phyloP scores from a whole-genome alignment of 345 rosid species.

The Lepidium africanum region DNA sequence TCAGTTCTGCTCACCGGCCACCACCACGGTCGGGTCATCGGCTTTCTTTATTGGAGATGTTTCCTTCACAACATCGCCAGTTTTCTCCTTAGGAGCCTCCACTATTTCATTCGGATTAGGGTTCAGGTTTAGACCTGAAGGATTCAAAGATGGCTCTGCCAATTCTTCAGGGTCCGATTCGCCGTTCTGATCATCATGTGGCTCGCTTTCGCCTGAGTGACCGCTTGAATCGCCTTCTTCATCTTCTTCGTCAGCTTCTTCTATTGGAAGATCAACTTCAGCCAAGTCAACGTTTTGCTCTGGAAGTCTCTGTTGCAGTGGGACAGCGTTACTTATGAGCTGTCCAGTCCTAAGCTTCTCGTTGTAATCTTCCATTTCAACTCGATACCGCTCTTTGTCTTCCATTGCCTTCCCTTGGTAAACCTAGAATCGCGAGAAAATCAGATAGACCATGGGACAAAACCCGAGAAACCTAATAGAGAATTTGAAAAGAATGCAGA shows the following conservation, averaged over 20 bases:
- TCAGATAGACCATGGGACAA: background rate
- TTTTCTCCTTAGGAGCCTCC: conserved; percentile 14
- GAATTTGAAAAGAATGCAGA: background rate
- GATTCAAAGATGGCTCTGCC: background rate
- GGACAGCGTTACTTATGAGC: conserved; percentile 57
- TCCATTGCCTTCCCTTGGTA: conserved; percentile 73
- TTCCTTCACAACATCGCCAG: conserved; percentile 29
- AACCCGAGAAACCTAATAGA: background rate
- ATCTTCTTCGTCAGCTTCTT: conserved; percentile 40
- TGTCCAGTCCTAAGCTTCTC: conserved; percentile 56
- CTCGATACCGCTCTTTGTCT: conserved; percentile 85
- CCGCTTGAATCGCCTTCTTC: conserved; percentile 48
- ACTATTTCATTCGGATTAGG: conserved; percentile 1
- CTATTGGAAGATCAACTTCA: conserved; percentile 38
- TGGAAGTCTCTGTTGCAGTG: conserved; percentile 64
- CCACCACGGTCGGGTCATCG: background rate
- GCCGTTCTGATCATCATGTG: conserved; percentile 13
- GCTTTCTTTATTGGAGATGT: conserved; percentile 21
- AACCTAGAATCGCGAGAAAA: conserved; percentile 33
- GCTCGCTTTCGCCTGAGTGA: conserved; percentile 42
- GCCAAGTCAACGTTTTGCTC: conserved; percentile 38
- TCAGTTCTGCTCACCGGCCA: conserved; percentile 21
- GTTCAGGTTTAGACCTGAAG: background rate
- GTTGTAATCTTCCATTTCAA: conserved; percentile 80
- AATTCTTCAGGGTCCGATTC: conserved; percentile 11